phyloP scores from a whole-genome alignment of 306 rosid species.

The Rubus parviflorus region DNA sequence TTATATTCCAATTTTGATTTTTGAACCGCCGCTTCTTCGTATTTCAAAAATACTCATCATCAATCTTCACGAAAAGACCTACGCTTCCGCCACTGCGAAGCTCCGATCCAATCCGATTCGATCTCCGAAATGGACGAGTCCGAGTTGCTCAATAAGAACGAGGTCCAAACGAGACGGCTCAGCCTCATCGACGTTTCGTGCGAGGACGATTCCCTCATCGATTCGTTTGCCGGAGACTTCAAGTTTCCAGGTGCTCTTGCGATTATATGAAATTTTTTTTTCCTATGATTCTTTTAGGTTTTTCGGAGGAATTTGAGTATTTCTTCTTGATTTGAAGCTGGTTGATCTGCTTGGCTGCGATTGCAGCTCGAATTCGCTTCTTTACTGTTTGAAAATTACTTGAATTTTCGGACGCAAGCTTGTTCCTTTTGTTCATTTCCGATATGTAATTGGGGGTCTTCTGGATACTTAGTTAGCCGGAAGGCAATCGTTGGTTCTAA shows the following conservation, averaged over 20 bases:
- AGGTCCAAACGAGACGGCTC: constrained; percentile 57
- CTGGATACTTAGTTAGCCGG: not conserved
- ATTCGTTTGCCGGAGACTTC: constrained; percentile 32
- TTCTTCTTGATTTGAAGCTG: not conserved
- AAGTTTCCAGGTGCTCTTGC: constrained; percentile 43
- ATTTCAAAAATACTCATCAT: constrained; percentile 1
- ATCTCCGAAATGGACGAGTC: constrained; percentile 34
- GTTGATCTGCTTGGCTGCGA: not conserved
- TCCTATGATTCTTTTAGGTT: not conserved
- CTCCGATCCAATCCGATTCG: constrained; percentile 20
- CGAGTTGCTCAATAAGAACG: constrained; percentile 19
- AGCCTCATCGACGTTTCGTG: constrained; percentile 82
- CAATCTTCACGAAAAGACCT: not conserved
- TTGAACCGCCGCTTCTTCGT: constrained; percentile 18
- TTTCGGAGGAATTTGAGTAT: not conserved
- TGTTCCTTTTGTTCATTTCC: not conserved
- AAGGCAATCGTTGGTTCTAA: not conserved
- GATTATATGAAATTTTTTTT: no score
- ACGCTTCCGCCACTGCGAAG: constrained; percentile 10
- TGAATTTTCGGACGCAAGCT: not conserved
- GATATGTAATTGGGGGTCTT: not conserved
- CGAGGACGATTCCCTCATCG: constrained; percentile 88
- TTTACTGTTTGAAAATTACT: not conserved
- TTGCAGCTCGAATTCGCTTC: not conserved
- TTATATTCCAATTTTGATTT: not conserved